These are phyloP conservation scores for Begonia loranthoides DNA, from an alignment of 306 rosid genomes.

Conservation along the genomic window DNA sequence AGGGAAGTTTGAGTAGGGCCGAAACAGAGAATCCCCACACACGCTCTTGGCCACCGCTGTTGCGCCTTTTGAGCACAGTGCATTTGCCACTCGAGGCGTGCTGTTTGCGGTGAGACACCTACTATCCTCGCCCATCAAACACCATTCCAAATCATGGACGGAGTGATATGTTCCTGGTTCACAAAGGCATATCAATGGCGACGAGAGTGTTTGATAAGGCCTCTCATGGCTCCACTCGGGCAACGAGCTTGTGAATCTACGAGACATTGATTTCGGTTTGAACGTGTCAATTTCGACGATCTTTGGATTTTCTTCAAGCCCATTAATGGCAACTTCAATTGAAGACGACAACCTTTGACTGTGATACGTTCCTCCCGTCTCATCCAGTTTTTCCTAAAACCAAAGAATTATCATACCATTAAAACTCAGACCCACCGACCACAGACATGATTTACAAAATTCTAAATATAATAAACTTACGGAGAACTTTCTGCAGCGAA, in stretches of 20 bases:
- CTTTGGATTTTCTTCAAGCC: conserved; percentile 53
- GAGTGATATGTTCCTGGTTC: conserved; percentile 30
- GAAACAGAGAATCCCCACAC: conserved; percentile 41
- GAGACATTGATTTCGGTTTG: conserved; percentile 55
- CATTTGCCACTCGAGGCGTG: conserved; percentile 52
- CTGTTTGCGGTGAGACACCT: conserved; percentile 50
- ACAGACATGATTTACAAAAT: too few species aligned
- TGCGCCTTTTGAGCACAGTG: conserved; percentile 21
- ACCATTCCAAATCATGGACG: conserved; percentile 51
- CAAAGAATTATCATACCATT: too few species aligned
- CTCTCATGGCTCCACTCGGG: conserved; percentile 58
- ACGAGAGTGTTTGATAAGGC: not conserved
- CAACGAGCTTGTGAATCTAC: conserved; percentile 25
- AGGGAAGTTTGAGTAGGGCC: conserved; percentile 40
- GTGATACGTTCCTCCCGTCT: conserved; percentile 47
- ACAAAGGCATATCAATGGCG: not conserved
- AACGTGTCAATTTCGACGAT: conserved; percentile 82
- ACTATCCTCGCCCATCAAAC: conserved; percentile 43
- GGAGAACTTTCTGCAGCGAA: conserved; percentile 34
- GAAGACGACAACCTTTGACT: conserved; percentile 42
- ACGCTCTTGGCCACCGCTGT: conserved; percentile 65
- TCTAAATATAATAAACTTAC: conserved; percentile 15
- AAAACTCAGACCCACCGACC: too few species aligned
- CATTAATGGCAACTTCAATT: conserved; percentile 17
- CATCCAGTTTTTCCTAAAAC: conserved; percentile 16